Percentiles rank a stretch among this genome's conserved stretches.
These are phyloP conservation scores for Dactylellina leptospora DNA, from an alignment of 2,329 filamentous ascomycete species.

Conservation along the genomic window DNA sequence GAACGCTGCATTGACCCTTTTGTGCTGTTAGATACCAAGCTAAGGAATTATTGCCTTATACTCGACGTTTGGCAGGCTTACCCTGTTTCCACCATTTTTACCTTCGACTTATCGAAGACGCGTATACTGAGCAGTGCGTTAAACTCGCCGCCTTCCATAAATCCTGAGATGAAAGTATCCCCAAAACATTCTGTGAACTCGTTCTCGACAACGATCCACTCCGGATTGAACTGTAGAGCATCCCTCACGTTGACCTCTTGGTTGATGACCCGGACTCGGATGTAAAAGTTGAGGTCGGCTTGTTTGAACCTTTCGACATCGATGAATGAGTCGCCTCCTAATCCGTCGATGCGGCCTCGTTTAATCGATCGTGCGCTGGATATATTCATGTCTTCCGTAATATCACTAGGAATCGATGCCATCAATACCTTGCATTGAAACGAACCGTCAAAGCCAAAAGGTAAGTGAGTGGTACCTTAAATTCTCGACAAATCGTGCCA, in stretches of 20 bases:
- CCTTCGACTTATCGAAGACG: constrained; percentile 54
- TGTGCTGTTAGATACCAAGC: not conserved
- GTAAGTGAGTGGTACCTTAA: constrained; percentile 13
- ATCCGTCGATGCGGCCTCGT: constrained; percentile 59
- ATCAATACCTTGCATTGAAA: constrained; percentile 55
- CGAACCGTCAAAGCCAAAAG: constrained; percentile 48
- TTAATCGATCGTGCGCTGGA: constrained; percentile 60
- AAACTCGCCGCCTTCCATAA: constrained; percentile 58
- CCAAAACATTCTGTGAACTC: constrained; percentile 56
- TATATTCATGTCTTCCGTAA: constrained; percentile 61
- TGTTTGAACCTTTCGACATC: constrained; percentile 56
- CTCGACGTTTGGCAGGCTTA: not conserved
- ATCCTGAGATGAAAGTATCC: constrained; percentile 58
- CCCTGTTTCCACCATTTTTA: constrained; percentile 54
- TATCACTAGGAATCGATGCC: constrained; percentile 58
- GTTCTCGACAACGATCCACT: constrained; percentile 50
- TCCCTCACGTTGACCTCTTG: constrained; percentile 56
- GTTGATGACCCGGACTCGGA: constrained; percentile 58
- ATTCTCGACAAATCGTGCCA: constrained; percentile 37
- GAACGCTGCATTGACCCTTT: constrained; percentile 52
- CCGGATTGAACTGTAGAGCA: constrained; percentile 52
- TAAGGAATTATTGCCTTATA: not conserved
- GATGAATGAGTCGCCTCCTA: constrained; percentile 53
- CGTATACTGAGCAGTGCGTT: constrained; percentile 57
- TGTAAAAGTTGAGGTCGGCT: constrained; percentile 57